phyloP scores from a whole-genome alignment of 805 yeast genomes.

The Sugiyamaella mastotermitis region DNA sequence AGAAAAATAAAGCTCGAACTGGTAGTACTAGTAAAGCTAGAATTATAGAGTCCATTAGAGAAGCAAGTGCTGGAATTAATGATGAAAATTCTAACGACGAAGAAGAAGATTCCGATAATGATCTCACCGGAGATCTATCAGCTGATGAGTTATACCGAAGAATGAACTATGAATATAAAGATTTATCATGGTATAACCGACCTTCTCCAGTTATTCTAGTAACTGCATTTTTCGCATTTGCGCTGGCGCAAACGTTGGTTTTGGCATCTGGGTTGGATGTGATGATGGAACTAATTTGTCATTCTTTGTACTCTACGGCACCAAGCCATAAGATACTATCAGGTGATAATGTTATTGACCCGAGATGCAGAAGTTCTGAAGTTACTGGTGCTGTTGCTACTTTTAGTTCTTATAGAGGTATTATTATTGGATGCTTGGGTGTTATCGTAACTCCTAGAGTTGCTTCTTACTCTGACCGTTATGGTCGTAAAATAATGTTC shows the following conservation, averaged over 20 bases:
- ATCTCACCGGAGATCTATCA: neutral
- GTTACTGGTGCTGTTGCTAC: constrained; percentile 18
- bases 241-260: constrained; percentile 16
- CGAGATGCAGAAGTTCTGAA: constrained; percentile 18
- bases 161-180: constrained; percentile 4
- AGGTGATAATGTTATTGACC: constrained; percentile 11
- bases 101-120: constrained; percentile 1
- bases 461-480: constrained; percentile 57
- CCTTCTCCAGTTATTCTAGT: constrained; percentile 11
- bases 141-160: constrained; percentile 2
- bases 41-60: neutral
- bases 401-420: constrained; percentile 14
- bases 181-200: constrained; percentile 5
- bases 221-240: constrained; percentile 10
- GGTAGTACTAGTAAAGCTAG: constrained; percentile 1
- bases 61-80: neutral
- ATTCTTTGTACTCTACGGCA: constrained; percentile 11
- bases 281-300: constrained; percentile 19
- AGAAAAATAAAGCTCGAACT: neutral
- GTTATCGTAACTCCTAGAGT: constrained; percentile 34
- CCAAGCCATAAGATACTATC: neutral
- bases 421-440: constrained; percentile 14
- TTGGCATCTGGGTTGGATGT: constrained; percentile 18
- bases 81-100: constrained; percentile 1
- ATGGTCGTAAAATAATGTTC: constrained; percentile 54